These are phyloP conservation scores for Penstemon newberryi DNA, from an alignment of 257 asterid species.

Conservation along the genomic window DNA sequence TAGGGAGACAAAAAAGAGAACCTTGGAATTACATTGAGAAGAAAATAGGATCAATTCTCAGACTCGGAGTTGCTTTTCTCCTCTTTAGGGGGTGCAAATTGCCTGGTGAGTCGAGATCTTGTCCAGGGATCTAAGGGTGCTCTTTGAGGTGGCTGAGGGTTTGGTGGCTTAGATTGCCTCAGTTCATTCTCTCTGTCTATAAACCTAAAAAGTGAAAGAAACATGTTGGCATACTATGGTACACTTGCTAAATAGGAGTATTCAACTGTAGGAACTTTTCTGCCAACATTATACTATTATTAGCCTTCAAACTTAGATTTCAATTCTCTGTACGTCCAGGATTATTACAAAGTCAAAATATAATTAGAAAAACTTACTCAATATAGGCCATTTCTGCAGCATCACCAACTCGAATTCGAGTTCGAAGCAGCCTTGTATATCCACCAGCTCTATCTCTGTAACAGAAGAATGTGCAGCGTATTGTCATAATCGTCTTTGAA, in stretches of 20 bases:
- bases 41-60: conserved; percentile 34
- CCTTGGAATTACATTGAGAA: too few relatives aligned
- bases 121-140: conserved; percentile 90
- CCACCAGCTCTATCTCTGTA: conserved; percentile 83
- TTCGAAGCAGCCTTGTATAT: conserved; percentile 87
- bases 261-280: too few relatives aligned
- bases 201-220: conserved; percentile 52
- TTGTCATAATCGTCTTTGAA: conserved; percentile 18
- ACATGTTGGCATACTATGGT: not conserved
- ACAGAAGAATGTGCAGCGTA: conserved; percentile 6
- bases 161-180: conserved; percentile 82
- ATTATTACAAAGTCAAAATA: not conserved
- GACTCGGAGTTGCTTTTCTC: conserved; percentile 48
- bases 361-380: conserved; percentile 50
- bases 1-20: too few relatives aligned
- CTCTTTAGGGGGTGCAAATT: conserved; percentile 82
- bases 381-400: conserved; percentile 94
- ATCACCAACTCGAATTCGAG: conserved; percentile 91
- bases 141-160: conserved; percentile 69
- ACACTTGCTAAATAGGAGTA: not conserved
- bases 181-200: conserved; percentile 94
- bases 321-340: not conserved
- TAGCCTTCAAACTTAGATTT: not conserved
- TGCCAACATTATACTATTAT: not conserved
- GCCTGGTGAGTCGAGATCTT: conserved; percentile 83